Percentiles rank a stretch among this genome's conserved stretches.
Evolutionary conservation across 2,329 filamentous ascomycete species (phyloP).

Genomic region (Cercospora sp.): DNA sequence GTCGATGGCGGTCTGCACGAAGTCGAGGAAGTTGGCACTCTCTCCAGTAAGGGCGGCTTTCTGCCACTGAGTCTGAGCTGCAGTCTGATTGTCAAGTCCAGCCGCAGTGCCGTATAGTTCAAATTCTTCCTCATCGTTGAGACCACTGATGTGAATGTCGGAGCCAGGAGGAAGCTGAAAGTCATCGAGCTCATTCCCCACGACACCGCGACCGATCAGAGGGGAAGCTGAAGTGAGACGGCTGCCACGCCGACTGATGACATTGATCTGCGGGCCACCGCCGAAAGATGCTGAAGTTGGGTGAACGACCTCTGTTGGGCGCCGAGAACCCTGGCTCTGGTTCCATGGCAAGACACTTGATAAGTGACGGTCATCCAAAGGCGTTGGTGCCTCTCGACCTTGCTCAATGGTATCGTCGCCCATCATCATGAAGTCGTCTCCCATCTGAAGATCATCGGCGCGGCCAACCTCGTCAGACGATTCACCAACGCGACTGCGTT

Average conservation of each 20-base stretch:
- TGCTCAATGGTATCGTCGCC: conserved; percentile 60
- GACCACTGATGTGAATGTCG: conserved; percentile 20
- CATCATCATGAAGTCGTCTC: conserved; percentile 21
- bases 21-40: conserved; percentile 63
- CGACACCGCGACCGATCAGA: conserved; percentile 52
- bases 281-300: conserved; percentile 37
- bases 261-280: conserved; percentile 25
- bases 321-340: conserved; percentile 43
- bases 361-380: conserved; percentile 61
- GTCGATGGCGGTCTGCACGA: conserved; percentile 53
- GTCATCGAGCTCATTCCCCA: conserved; percentile 22
- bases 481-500: conserved; percentile 39
- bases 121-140: conserved; percentile 43
- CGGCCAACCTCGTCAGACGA: conserved; percentile 39
- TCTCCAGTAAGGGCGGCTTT: conserved; percentile 59
- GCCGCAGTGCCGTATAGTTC: conserved; percentile 50
- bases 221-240: conserved; percentile 63
- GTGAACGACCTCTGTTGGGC: conserved; percentile 43
- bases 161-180: conserved; percentile 17
- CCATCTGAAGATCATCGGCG: conserved; percentile 28
- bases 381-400: conserved; percentile 66
- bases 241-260: conserved; percentile 49
- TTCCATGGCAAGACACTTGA: conserved; percentile 72
- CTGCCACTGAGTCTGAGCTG: conserved; percentile 51
- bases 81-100: conserved; percentile 53